A percentile compares a stretch with the other conserved stretches of the same genome.
phyloP scores from a whole-genome alignment of 2,329 filamentous ascomycete species.

The Talaromyces sp. region DNA sequence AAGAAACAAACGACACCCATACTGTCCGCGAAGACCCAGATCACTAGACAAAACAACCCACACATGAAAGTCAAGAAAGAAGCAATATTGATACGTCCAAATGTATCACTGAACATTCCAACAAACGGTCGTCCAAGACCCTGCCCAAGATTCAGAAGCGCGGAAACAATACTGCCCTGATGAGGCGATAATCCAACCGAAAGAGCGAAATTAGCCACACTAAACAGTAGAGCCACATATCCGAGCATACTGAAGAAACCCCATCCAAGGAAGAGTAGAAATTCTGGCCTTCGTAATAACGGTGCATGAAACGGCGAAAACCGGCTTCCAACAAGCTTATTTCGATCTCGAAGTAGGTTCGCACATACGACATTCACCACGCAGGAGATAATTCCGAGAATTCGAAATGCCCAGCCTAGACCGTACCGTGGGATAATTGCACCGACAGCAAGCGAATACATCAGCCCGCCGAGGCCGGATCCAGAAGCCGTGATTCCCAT shows the following conservation, averaged over 20 bases:
- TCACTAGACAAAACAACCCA: conserved; percentile 60
- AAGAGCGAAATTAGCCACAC: conserved; percentile 63
- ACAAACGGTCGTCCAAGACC: conserved; percentile 60
- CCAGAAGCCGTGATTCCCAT: conserved; percentile 63
- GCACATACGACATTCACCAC: conserved; percentile 56
- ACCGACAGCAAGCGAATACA: conserved; percentile 61
- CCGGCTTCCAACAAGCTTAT: conserved; percentile 57
- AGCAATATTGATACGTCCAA: conserved; percentile 67
- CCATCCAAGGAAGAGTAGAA: conserved; percentile 61
- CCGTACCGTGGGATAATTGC: conserved; percentile 60
- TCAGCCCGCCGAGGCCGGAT: conserved; percentile 61
- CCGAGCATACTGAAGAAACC: conserved; percentile 66
- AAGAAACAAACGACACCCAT: conserved; percentile 64
- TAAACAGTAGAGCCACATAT: conserved; percentile 67
- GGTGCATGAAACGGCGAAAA: conserved; percentile 57
- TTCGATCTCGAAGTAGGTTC: conserved; percentile 60
- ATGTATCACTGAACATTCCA: conserved; percentile 63
- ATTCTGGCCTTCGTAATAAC: conserved; percentile 58
- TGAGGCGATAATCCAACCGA: conserved; percentile 60
- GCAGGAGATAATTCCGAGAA: conserved; percentile 59
- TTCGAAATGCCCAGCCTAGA: conserved; percentile 63
- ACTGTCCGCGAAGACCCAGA: conserved; percentile 63
- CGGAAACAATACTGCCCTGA: conserved; percentile 65
- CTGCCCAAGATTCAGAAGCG: conserved; percentile 66
- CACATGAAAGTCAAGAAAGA: conserved; percentile 57